Conservation (phyloP, 1,139 yeast species). For the Nakaseomyces sp. region DNA sequence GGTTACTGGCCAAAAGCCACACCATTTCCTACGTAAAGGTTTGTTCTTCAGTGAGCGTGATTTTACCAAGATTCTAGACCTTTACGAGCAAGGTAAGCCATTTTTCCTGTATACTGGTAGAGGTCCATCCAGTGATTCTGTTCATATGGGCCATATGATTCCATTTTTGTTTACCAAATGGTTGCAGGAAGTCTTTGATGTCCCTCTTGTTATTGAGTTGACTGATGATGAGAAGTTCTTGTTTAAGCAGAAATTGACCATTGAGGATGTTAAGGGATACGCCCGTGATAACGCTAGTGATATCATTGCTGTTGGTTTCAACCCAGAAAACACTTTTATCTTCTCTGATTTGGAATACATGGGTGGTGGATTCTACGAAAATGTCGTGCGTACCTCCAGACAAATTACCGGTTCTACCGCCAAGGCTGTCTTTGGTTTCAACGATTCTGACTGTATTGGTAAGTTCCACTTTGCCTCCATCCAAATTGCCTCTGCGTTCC, state of each 20-base stretch:
- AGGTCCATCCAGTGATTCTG: conserved; percentile 91
- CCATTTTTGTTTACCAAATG: conserved; percentile 95
- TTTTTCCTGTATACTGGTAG: conserved; percentile 96
- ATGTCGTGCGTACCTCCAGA: conserved; percentile 86
- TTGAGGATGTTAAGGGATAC: conserved; percentile 77
- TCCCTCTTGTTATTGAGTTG: conserved; percentile 87
- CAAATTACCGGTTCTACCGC: conserved; percentile 96
- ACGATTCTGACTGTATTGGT: conserved; percentile 91
- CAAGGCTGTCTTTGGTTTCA: conserved; percentile 95
- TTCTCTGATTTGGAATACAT: conserved; percentile 87
- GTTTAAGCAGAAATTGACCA: conserved; percentile 82
- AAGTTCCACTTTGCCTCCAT: conserved; percentile 90
- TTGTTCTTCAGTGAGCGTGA: conserved; percentile 92
- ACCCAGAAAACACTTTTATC: conserved; percentile 88
- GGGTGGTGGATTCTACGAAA: conserved; percentile 92
- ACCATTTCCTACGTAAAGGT: conserved; percentile 83
- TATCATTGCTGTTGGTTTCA: conserved; percentile 89
- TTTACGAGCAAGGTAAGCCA: conserved; percentile 90
- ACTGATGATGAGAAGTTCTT: conserved; percentile 97
- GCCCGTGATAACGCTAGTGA: conserved; percentile 83
- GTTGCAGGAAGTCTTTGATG: conserved; percentile 97
- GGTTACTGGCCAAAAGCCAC: conserved; percentile 91
- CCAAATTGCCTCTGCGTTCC: conserved; percentile 93
- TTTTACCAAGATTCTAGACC: conserved; percentile 64
- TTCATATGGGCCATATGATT: conserved; percentile 96